Conservation (phyloP, 2,329 filamentous ascomycete genomes). For the Botrytis squamosa region DNA sequence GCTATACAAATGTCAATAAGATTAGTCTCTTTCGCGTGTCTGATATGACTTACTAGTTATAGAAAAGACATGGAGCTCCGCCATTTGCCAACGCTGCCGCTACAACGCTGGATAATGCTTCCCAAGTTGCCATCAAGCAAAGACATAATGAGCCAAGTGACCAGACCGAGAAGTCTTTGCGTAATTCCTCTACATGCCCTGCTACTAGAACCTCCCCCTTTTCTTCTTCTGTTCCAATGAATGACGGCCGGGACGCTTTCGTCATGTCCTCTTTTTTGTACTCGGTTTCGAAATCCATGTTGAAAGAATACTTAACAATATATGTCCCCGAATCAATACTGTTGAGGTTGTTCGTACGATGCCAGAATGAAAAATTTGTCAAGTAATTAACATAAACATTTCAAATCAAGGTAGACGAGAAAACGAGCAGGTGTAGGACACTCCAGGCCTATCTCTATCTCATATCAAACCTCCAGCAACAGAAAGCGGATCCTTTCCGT, state of each 20-base stretch:
- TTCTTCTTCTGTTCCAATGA: background rate
- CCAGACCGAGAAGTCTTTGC: conserved; percentile 43
- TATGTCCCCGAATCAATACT: background rate
- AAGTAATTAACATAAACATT: background rate
- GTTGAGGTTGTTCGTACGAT: background rate
- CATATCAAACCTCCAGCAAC: background rate
- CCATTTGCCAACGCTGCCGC: conserved; percentile 46
- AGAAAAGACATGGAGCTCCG: conserved; percentile 48
- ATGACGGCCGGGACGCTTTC: background rate
- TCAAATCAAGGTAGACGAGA: background rate
- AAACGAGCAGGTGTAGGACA: background rate
- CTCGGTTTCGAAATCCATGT: background rate
- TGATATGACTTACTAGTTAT: conserved; percentile 42
- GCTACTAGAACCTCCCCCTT: background rate
- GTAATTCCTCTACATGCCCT: conserved; percentile 31
- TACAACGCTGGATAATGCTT: conserved; percentile 41
- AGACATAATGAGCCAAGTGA: conserved; percentile 43
- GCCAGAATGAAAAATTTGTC: background rate
- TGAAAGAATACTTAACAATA: background rate
- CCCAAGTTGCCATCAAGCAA: conserved; percentile 18
- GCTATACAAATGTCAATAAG: conserved; percentile 30
- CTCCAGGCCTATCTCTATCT: background rate
- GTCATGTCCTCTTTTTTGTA: background rate
- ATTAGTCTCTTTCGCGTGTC: background rate
- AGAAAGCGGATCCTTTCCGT: background rate